Evolutionary conservation across 73 alveolate species (phyloP).

Genomic region (Stentor roeselii): DNA sequence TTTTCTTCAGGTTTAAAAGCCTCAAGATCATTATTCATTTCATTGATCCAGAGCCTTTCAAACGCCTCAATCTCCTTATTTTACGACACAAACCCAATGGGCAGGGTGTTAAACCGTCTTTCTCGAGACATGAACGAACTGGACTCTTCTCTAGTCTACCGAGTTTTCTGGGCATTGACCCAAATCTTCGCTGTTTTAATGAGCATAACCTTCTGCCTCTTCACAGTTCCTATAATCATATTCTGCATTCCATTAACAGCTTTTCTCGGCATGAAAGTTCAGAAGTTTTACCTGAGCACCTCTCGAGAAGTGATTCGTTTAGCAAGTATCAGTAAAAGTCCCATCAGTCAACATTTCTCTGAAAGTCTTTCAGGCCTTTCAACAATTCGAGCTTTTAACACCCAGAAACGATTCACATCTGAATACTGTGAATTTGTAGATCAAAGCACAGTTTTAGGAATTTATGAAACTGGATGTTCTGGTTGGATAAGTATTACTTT

Average conservation of each 20-base stretch:
- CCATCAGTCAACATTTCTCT: too few relatives aligned
- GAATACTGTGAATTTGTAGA: neutral
- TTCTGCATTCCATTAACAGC: neutral
- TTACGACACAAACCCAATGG: conserved; percentile 1
- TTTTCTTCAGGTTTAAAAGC: too few relatives aligned
- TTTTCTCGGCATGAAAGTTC: neutral
- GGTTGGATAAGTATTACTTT: neutral
- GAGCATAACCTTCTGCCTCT: neutral
- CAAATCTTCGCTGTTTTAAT: neutral
- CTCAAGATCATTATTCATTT: too few relatives aligned
- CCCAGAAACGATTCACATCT: neutral
- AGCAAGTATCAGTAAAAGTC: too few relatives aligned
- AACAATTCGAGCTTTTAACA: neutral
- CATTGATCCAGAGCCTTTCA: too few relatives aligned
- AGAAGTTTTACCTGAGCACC: neutral
- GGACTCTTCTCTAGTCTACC: neutral
- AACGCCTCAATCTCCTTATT: neutral
- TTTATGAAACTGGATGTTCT: neutral
- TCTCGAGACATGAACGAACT: neutral
- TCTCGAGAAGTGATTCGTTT: too few relatives aligned
- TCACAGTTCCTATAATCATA: neutral
- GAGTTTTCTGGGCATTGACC: neutral
- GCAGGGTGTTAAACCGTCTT: neutral
- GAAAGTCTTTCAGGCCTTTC: neutral
- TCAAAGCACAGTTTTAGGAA: neutral